Evolutionary conservation across 2,329 filamentous ascomycete species (phyloP).

Genomic region (Paracoccidioides lutzii): DNA sequence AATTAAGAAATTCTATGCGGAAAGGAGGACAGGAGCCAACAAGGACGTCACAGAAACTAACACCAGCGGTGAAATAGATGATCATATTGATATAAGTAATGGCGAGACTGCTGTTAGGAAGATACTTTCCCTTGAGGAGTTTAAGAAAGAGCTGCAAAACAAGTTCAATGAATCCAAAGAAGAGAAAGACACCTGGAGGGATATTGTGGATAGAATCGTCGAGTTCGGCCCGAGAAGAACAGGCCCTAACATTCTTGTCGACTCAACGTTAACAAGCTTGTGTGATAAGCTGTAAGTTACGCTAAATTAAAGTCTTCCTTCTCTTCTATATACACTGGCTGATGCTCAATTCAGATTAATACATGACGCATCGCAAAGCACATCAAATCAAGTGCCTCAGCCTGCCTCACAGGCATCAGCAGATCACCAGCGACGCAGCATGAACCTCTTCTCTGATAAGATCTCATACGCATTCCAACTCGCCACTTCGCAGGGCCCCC

Average conservation of each 20-base stretch:
- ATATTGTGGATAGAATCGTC: constrained; percentile 65
- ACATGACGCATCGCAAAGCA: background rate
- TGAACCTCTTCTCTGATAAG: constrained; percentile 72
- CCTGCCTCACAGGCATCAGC: background rate
- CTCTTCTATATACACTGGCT: background rate
- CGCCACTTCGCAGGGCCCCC: constrained; percentile 71
- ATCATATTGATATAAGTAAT: constrained; percentile 37
- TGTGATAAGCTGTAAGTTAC: constrained; percentile 49
- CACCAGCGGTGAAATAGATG: constrained; percentile 29
- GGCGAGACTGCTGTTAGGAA: constrained; percentile 47
- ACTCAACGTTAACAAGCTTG: constrained; percentile 59
- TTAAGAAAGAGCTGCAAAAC: constrained; percentile 56
- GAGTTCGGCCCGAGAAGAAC: constrained; percentile 77
- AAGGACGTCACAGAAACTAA: constrained; percentile 24
- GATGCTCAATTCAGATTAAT: background rate
- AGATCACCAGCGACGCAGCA: constrained; percentile 14
- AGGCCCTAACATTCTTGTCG: constrained; percentile 81
- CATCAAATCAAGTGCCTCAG: background rate
- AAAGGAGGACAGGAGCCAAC: constrained; percentile 44
- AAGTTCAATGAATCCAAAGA: constrained; percentile 58
- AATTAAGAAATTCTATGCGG: constrained; percentile 66
- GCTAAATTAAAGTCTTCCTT: background rate
- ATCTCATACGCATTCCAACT: constrained; percentile 91
- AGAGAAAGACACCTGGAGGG: constrained; percentile 63
- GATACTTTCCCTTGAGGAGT: constrained; percentile 57